These are phyloP conservation scores for Lineolata rhizophorae DNA, from an alignment of 495 filamentous ascomycete species.

Conservation along the genomic window DNA sequence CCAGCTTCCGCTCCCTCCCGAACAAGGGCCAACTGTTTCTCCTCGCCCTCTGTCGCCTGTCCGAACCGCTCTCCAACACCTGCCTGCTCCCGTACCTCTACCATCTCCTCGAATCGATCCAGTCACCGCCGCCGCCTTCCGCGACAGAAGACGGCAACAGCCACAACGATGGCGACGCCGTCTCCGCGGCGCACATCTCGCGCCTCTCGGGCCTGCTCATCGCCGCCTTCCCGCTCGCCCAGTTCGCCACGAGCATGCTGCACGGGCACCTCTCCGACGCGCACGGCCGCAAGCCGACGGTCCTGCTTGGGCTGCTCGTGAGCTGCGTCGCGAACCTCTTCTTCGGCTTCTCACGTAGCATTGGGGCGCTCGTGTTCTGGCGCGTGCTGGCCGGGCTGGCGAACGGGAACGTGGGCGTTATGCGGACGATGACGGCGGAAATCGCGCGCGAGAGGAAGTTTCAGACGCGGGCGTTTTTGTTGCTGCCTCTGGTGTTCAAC, in stretches of 20 bases:
- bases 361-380: constrained; percentile 52
- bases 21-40: constrained; percentile 54
- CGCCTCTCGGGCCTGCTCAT: constrained; percentile 36
- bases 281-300: constrained; percentile 52
- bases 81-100: constrained; percentile 45
- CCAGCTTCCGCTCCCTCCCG: constrained; percentile 30
- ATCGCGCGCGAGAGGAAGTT: constrained; percentile 20
- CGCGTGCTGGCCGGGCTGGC: constrained; percentile 46
- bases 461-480: constrained; percentile 53
- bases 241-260: constrained; percentile 67
- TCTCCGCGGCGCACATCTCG: constrained; percentile 44
- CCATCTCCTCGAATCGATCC: constrained; percentile 31
- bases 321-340: constrained; percentile 51
- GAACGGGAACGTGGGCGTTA: constrained; percentile 63
- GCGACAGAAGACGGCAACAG: too few species aligned
- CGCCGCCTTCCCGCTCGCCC: constrained; percentile 59
- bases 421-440: constrained; percentile 31
- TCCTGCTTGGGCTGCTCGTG: constrained; percentile 53
- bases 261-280: constrained; percentile 65
- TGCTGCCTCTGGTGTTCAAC: constrained; percentile 70
- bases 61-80: constrained; percentile 60
- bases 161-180: too few species aligned
- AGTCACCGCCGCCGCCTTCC: constrained; percentile 15
- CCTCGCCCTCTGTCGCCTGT: constrained; percentile 49
- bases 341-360: constrained; percentile 58